Evolutionary conservation across 1,139 yeast genomes (phyloP).

Genomic region (Suhomyces guaymorum): DNA sequence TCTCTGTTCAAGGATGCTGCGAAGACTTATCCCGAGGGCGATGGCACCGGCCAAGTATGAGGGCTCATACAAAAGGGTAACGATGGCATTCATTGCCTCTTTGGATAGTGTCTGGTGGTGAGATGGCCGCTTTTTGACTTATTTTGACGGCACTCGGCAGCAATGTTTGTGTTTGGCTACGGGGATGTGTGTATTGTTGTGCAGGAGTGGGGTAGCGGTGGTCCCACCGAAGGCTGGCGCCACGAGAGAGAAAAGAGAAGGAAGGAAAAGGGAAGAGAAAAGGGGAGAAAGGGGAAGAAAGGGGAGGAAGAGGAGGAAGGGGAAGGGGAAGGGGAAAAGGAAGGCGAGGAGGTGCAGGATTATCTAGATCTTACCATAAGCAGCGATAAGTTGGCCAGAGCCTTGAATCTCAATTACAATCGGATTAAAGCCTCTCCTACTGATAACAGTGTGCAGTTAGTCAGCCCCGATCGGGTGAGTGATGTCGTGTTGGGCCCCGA

Average conservation of each 20-base stretch:
- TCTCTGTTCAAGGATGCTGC: constrained; percentile 14
- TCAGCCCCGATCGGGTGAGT: neutral
- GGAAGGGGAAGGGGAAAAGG: too few relatives aligned
- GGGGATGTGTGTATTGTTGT: constrained; percentile 2
- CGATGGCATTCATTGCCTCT: constrained; percentile 47
- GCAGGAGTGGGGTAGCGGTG: constrained; percentile 1
- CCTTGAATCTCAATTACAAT: too few relatives aligned
- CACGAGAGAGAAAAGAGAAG: constrained; percentile 1
- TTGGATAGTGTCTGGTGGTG: neutral
- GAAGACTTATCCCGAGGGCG: constrained; percentile 52
- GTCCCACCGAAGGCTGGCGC: constrained; percentile 1
- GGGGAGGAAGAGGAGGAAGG: too few relatives aligned
- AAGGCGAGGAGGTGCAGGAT: too few relatives aligned
- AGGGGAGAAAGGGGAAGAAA: too few relatives aligned
- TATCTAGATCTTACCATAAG: too few relatives aligned
- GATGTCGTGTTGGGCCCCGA: neutral
- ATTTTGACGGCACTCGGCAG: neutral
- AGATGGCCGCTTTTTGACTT: too few relatives aligned
- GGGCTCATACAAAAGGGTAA: constrained; percentile 65
- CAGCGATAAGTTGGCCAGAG: too few relatives aligned
- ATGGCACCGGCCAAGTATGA: constrained; percentile 77
- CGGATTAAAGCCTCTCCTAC: too few relatives aligned
- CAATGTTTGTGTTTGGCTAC: neutral
- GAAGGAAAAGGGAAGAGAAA: too few relatives aligned
- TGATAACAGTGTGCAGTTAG: too few relatives aligned